phyloP scores from a whole-genome alignment of 306 rosid genomes.

The Argentina anserina region DNA sequence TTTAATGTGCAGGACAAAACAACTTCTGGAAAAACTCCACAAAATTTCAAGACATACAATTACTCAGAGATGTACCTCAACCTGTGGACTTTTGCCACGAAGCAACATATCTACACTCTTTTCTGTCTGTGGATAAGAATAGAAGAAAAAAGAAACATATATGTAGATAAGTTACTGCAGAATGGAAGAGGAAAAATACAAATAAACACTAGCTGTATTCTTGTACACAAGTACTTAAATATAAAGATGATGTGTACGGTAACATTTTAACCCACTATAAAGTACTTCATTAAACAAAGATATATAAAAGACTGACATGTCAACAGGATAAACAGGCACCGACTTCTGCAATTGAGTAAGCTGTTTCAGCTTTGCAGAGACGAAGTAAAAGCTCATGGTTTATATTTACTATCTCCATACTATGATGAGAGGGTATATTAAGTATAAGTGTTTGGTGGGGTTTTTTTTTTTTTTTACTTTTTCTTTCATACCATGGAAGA shows the following conservation, averaged over 20 bases:
- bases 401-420: not conserved
- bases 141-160: not conserved
- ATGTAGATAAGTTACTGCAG: not conserved
- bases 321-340: not conserved
- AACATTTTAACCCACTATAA: not conserved
- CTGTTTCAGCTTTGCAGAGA: not conserved
- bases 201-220: not conserved
- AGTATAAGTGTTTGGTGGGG: not conserved
- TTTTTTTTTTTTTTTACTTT: not conserved
- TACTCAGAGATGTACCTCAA: constrained; percentile 49
- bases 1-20: constrained; percentile 8
- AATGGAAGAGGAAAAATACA: not conserved
- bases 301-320: not conserved
- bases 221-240: too few relatives aligned
- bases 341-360: not conserved
- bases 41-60: constrained; percentile 8
- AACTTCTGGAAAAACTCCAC: constrained; percentile 15
- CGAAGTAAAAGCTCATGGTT: not conserved
- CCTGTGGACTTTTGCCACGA: constrained; percentile 49
- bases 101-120: constrained; percentile 71
- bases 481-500: not conserved
- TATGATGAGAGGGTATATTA: not conserved
- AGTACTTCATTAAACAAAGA: not conserved
- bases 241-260: not conserved
- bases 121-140: constrained; percentile 41